phyloP scores from a whole-genome alignment of 371 early-diverging fungal genomes.

The Mortierella sp. region DNA sequence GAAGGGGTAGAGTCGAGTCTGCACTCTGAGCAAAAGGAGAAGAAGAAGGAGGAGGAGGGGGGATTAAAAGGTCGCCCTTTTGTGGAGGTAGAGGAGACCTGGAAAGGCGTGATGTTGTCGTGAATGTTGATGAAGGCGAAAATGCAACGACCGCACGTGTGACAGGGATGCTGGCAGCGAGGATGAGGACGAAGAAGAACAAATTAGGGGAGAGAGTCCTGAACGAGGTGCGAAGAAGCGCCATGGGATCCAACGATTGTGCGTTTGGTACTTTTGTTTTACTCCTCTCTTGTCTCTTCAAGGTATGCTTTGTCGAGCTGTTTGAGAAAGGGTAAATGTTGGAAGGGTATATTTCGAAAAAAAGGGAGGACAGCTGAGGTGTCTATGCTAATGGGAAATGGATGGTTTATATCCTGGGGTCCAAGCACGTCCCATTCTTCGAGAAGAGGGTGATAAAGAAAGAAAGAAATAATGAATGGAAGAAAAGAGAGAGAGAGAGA shows the following conservation, averaged over 20 bases:
- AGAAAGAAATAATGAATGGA: neutral
- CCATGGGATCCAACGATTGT: neutral
- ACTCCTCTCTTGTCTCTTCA: neutral
- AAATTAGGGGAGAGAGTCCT: neutral
- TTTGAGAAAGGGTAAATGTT: neutral
- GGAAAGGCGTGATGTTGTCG: neutral
- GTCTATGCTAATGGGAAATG: neutral
- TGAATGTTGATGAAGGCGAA: no score
- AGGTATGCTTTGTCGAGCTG: neutral
- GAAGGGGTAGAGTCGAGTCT: neutral
- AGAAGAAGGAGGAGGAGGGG: neutral
- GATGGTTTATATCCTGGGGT: neutral
- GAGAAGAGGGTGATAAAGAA: no score
- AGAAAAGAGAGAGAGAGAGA: neutral
- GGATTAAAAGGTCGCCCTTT: neutral
- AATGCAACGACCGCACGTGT: neutral
- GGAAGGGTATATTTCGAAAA: neutral
- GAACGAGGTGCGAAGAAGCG: neutral
- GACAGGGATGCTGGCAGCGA: neutral
- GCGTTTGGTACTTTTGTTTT: neutral
- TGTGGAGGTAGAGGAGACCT: neutral
- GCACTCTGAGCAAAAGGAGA: neutral
- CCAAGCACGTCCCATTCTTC: neutral
- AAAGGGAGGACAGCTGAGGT: neutral
- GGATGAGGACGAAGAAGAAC: neutral